A percentile compares a stretch with the other conserved stretches of the same genome.
Evolutionary conservation across 331 rosid species (phyloP).

Genomic region (Pyracantha coccinea): DNA sequence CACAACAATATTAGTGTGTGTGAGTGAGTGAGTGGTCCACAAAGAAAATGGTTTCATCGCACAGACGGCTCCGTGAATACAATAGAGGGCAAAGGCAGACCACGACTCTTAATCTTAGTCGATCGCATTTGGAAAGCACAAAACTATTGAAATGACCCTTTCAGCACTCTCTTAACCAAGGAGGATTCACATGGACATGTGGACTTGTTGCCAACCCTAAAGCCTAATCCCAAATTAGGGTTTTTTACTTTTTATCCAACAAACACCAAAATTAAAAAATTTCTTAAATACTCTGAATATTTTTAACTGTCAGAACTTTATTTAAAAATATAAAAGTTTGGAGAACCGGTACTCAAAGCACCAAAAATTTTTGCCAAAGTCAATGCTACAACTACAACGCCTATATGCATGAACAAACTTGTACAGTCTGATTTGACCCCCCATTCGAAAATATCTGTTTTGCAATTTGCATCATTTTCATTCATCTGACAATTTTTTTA

Average conservation of each 20-base stretch:
- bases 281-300: too few species aligned
- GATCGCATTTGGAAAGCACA: neutral
- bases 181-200: neutral
- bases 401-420: neutral
- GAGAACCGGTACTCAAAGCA: too few species aligned
- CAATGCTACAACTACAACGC: too few species aligned
- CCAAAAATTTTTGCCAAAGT: too few species aligned
- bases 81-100: neutral
- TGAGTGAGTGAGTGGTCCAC: conserved; percentile 6
- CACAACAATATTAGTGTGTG: conserved; percentile 8
- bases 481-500: neutral
- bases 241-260: too few species aligned
- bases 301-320: too few species aligned
- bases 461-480: neutral
- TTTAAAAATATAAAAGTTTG: too few species aligned
- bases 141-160: neutral
- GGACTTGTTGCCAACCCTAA: neutral
- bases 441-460: neutral
- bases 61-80: neutral
- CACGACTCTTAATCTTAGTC: neutral
- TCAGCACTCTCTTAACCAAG: too few species aligned
- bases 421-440: neutral
- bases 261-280: too few species aligned
- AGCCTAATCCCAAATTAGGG: neutral
- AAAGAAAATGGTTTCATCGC: neutral